Base-by-base conservation (phyloP, 2,329 filamentous ascomycete species). In the Fusarium sp. region DNA sequence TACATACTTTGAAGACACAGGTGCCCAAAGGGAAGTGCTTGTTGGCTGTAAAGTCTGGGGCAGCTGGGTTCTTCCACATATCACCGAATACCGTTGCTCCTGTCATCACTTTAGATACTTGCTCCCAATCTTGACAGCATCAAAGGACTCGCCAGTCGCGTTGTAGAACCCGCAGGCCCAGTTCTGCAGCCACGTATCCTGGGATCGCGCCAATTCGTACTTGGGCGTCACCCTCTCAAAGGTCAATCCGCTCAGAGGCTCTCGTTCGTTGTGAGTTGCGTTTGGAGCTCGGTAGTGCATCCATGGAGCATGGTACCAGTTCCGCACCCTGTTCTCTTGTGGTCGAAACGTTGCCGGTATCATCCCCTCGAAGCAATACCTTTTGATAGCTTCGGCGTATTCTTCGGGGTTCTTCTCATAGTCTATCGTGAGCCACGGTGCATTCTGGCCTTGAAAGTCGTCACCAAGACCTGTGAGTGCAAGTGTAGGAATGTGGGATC, bases 341-440 rank as follows among this genome's bases (percentile, higher is more conserved):
- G 46, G 23, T 4, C 41, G 15, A 8, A 51, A 51, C 1, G 3
- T 21, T 1, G 25, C 46, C 1, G 45, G 13, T 4, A 47, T 31
- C 35, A 47, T 51, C 2, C 48, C 48, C 9, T 46, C 48, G 19
- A 51, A 51, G 11, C 48, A 51, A 17, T 47, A 47, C 31, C 47
- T 9, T 23, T 8, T 29, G 15, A 47, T 36, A 3, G 6, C 13
- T 10, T 37, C 2, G 0, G 31, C 48, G 15, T 23, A 51, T 4
- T 14, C 9, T 14, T 51, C 8, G 2, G 48, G 41, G 1, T 47
- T 6, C 8, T 29, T 36, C 8, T 47, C 15, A 9, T 47, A 51
- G 8, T 51, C 32, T 8, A 13, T 15, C 17, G 47, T 37, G 15
- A 51, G 25, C 48, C 48, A 51, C 2, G 48, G 39, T 9, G 48